phyloP scores from a whole-genome alignment of 2,329 filamentous ascomycete genomes.

The Zalaria obscura region DNA sequence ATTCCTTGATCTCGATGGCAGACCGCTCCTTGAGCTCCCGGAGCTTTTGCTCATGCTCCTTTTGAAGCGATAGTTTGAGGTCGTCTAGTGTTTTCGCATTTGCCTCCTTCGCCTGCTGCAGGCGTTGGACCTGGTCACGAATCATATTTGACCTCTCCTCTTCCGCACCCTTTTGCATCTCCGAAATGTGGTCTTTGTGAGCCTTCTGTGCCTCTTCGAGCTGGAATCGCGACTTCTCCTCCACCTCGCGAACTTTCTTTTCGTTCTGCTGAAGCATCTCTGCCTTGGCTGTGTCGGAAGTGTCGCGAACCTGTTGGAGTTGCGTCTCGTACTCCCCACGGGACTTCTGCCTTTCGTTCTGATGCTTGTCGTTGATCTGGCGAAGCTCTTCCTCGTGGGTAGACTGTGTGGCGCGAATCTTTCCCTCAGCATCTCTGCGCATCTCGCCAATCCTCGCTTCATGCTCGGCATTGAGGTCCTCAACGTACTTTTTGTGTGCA shows the following conservation, averaged over 20 bases:
- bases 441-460: not conserved
- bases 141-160: not conserved
- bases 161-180: not conserved
- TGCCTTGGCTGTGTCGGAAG: not conserved
- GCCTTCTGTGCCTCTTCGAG: conserved; percentile 1
- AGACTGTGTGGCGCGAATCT: not conserved
- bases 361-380: not conserved
- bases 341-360: not conserved
- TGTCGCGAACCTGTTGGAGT: not conserved
- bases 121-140: not conserved
- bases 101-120: conserved; percentile 1
- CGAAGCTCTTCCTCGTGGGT: not conserved
- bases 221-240: not conserved
- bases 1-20: not conserved
- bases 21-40: not conserved
- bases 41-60: not conserved
- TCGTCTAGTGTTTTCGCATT: conserved; percentile 1
- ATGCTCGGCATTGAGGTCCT: not conserved
- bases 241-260: conserved; percentile 2
- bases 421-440: not conserved
- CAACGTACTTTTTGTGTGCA: not conserved
- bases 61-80: not conserved
- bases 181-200: not conserved
- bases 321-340: not conserved
- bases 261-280: conserved; percentile 2